Evolutionary conservation across 1,284 basidiomycete genomes (phyloP), one percentile per base, ranked within the genome.

Genomic region (Volvariella volvacea): DNA sequence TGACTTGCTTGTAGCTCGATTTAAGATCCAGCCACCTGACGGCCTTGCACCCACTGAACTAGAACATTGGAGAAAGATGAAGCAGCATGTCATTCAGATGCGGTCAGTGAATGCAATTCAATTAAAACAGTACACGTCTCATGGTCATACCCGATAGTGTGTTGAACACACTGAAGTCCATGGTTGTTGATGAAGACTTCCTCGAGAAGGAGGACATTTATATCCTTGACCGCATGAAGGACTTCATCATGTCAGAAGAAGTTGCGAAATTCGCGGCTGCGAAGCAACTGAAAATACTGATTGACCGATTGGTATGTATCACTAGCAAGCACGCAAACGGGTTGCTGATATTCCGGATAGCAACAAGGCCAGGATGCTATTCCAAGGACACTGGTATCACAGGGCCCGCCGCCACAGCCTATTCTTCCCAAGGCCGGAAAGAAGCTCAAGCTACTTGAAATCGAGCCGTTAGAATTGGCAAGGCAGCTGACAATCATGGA

Each of bases 401-500:
- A 70, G 41, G 70, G 58, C 19, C 54, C 68, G 2, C 80, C 87
- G 20, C 90, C 92, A 1, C 68, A 87, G 2, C 78, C 92, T 1
- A 83, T 95, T 44, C 49, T 86, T 12, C 92, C 92, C 0, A 88
- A 83, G 59, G 69, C 74, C 40, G 68, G 71, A 50, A 86, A 82
- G 64, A 90, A 85, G 65, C 65, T 92, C 50, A 92, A 91, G 55
- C 70, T 95, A 15, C 63, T 85, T n/a, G 92, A 95, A 51, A 79
- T 96, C 40, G 92, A 99, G 55, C 74, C 94, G 1, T 63, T 94
- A 22, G 96, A 99, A 64, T 64, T 99, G 15, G 95, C 93, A 0
- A 78, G 96, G 32, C 96, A 99, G 61, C 68, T 99, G 44, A 98
- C 96, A 1, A 80, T 98, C 46, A 78, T 96, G 70, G 96, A 99